Base-by-base conservation (phyloP, 176 grass and related monocot genomes). In the Elymus sibiricus region DNA sequence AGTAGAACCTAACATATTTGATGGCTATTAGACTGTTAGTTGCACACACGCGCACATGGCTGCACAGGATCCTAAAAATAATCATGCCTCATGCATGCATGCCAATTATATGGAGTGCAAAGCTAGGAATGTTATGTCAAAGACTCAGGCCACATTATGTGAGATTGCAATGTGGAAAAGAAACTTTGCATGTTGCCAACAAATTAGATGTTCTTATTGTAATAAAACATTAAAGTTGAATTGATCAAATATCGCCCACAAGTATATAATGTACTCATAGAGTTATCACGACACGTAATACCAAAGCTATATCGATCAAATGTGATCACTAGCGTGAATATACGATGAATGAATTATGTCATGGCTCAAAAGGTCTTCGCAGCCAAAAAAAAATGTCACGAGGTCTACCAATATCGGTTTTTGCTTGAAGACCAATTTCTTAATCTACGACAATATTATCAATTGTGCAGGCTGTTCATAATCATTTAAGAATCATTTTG, bases 51-150 rank as follows among this genome's bases (percentile, higher is more conserved):
- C 19, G 19, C 64, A 90, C 64, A 86, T 79, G 79, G 64, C 64
- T 73, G 82, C 76, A 43, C 74, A 72, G 65, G 56, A 73, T 74
- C 49, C 55, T 53, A 74, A 75, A 87, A 26, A 22, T 19, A 84
- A 87, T 31, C 65, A 86, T 56, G 64, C 34, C 64, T 64, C 28
- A 49, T 39, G 70, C 49, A 86, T 82, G 61, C 53, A 90, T 79
- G 44, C 26, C 79, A 67, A 46, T 39, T 60, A 60, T 74, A 86
- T 26, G 24, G 60, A 68, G 31, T 71, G 31, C 9, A 56, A 77
- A 79, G 38, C 74, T 76, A 58, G 25, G 64, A 27, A 25, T 11
- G 67, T 27, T 49, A 26, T n/a, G 17, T 11, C 38, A 77, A 17
- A 43, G 72, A 75, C 39, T 49, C 71, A 72, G 2, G 71, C 7